A percentile compares a stretch with the other conserved stretches of the same genome.
These are phyloP conservation scores for Phytophthora fragariaefolia DNA, from an alignment of 352 stramenopile genomes.

Conservation along the genomic window DNA sequence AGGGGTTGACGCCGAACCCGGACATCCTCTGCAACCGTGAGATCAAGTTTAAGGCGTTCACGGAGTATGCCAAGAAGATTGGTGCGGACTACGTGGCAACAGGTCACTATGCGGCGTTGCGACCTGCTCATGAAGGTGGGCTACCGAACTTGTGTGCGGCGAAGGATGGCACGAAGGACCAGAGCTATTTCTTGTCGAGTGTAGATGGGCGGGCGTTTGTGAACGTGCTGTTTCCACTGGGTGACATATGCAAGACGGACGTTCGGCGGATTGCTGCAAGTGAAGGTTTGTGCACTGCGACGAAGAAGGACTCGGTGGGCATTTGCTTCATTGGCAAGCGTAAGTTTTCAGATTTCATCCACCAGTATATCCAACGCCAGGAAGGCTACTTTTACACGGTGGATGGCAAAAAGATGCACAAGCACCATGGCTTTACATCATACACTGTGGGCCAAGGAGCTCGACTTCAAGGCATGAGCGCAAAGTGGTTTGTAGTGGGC, in stretches of 20 bases:
- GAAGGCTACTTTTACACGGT: slow-evolving; percentile 86
- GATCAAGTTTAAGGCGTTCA: slow-evolving; percentile 99
- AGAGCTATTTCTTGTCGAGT: slow-evolving; percentile 97
- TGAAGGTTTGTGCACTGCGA: slow-evolving; percentile 85
- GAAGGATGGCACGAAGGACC: slow-evolving; percentile 93
- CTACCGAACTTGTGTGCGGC: slow-evolving; percentile 83
- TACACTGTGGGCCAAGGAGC: slow-evolving; percentile 96
- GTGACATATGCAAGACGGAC: slow-evolving; percentile 90
- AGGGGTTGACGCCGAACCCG: slow-evolving; percentile 92
- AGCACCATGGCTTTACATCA: slow-evolving; percentile 79
- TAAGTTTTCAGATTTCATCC: slow-evolving; percentile 92
- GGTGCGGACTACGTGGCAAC: slow-evolving; percentile 94
- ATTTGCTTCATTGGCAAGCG: slow-evolving; percentile 99
- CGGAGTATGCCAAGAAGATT: slow-evolving; percentile 88
- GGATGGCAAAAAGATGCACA: slow-evolving; percentile 64
- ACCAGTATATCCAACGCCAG: slow-evolving; percentile 88
- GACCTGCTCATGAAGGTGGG: slow-evolving; percentile 24
- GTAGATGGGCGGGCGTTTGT: slow-evolving; percentile 73
- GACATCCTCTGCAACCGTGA: slow-evolving; percentile 97
- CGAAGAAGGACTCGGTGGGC: slow-evolving; percentile 96
- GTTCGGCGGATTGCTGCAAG: slow-evolving; percentile 92
- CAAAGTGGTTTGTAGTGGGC: slow-evolving; percentile 93
- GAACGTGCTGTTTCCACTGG: slow-evolving; percentile 96
- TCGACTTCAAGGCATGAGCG: slow-evolving; percentile 83
- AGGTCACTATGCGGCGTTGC: slow-evolving; percentile 95